Percentiles rank a stretch among this genome's conserved stretches.
phyloP scores from a whole-genome alignment of 768 basidiomycete species.

The Auricularia sp. region DNA sequence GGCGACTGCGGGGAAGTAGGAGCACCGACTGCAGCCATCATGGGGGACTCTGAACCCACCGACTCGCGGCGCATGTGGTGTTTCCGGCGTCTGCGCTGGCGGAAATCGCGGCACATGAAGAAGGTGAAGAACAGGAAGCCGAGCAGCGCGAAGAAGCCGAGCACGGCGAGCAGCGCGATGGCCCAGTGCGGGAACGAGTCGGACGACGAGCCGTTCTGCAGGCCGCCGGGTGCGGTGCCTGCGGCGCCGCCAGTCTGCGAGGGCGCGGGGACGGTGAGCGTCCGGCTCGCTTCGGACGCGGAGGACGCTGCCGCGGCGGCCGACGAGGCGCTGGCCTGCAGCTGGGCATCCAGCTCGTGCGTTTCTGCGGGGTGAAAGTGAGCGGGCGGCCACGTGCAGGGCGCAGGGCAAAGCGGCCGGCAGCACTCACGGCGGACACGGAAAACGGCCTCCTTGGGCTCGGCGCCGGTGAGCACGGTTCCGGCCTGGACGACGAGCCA shows the following conservation, averaged over 20 bases:
- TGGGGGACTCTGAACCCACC: slow-evolving; percentile 71
- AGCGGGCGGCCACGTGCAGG: slow-evolving; percentile 7
- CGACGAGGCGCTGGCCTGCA: slow-evolving; percentile 34
- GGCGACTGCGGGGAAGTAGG: slow-evolving; percentile 37
- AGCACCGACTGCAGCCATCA: slow-evolving; percentile 58
- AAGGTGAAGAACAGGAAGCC: slow-evolving; percentile 59
- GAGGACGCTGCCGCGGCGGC: slow-evolving; percentile 26
- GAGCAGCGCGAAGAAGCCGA: slow-evolving; percentile 75
- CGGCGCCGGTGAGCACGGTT: slow-evolving; percentile 43
- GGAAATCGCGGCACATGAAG: slow-evolving; percentile 60
- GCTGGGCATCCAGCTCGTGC: slow-evolving; percentile 52
- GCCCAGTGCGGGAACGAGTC: slow-evolving; percentile 72
- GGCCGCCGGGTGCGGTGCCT: slow-evolving; percentile 7
- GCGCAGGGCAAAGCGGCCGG: background rate
- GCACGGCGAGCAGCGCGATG: slow-evolving; percentile 79
- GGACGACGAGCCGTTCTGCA: slow-evolving; percentile 29
- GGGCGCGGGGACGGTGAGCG: background rate
- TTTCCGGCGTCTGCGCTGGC: slow-evolving; percentile 30
- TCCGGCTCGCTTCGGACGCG: slow-evolving; percentile 21
- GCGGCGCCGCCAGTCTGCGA: background rate
- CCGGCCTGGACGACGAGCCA: slow-evolving; percentile 65
- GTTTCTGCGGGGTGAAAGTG: slow-evolving; percentile 41
- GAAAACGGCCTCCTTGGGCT: slow-evolving; percentile 63
- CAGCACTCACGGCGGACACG: slow-evolving; percentile 64
- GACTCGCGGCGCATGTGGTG: slow-evolving; percentile 54